Evolutionary conservation across 2,329 filamentous ascomycete genomes (phyloP), one percentile per base, ranked within the genome.

Genomic region (Ophiobolus disseminans): DNA sequence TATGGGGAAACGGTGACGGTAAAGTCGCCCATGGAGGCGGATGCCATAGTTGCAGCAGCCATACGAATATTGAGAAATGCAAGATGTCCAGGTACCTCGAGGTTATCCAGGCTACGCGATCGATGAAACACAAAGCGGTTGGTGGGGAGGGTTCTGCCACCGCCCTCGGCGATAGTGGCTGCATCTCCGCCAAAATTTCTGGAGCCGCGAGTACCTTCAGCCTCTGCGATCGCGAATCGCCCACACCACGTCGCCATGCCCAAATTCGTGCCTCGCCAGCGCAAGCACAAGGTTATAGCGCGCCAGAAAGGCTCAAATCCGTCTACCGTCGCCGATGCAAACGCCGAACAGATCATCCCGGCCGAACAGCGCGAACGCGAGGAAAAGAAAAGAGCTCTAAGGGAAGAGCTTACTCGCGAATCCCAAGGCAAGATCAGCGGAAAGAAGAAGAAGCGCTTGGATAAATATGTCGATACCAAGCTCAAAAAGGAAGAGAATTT

Each of bases 401-500:
- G 78, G 55, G 79, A 80, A 35, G 80, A 86, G 60, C 60, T 86
- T 49, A 76, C 76, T 51, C 75, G 75, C 53, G 77, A 80, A 26
- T 76, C 80, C 38, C 76, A 83, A 55, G 74, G 79, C 3, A 82
- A 82, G 57, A 79, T 86, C 48, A 84, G 81, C 2, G 74, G 77
- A 16, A 88, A 88, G 72, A 88, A 88, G 73, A 79, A 84, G 60
- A 88, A 88, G 75, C 77, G 86, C 44, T 65, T 88, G 54, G 84
- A 88, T 59, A 87, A 88, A 66, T 88, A 88, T 58, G 85, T 88
- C 70, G 92, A 97, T 65, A 94, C 83, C 49, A 99, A 99, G 80
- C 79, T 99, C 36, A 89, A 87, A 73, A 97, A 96, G 73, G 94
- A 99, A 68, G 93, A 97, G 73, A 96, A 90, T 65, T 80, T 90